phyloP scores from a whole-genome alignment of 2,329 filamentous ascomycete genomes.

The Fusarium nygamai region DNA sequence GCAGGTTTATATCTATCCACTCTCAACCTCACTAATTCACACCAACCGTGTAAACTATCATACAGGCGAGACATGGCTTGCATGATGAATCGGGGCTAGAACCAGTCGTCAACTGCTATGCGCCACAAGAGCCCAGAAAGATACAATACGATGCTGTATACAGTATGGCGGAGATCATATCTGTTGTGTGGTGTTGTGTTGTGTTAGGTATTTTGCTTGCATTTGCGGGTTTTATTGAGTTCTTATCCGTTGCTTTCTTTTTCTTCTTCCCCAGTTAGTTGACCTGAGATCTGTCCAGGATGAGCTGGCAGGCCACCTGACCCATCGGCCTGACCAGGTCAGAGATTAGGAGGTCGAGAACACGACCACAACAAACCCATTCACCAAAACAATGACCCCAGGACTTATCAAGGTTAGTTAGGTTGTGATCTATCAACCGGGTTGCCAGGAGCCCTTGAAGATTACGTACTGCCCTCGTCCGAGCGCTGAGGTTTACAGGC shows the following conservation, averaged over 20 bases:
- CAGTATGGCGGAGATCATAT: slow-evolving; percentile 11
- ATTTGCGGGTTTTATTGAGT: slow-evolving; percentile 13
- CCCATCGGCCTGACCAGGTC: slow-evolving; percentile 13
- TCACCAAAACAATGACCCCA: slow-evolving; percentile 12
- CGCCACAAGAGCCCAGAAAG: slow-evolving; percentile 25
- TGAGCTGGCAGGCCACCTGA: slow-evolving; percentile 15
- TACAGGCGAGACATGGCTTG: slow-evolving; percentile 40
- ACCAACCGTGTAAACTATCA: slow-evolving; percentile 12
- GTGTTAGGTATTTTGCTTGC: slow-evolving; percentile 1
- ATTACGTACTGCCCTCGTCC: slow-evolving; percentile 35
- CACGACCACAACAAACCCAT: slow-evolving; percentile 24
- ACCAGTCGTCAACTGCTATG: slow-evolving; percentile 23
- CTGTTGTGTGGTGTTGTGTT: neutral
- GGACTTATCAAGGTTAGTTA: neutral
- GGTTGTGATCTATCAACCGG: slow-evolving; percentile 16
- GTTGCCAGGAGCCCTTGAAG: slow-evolving; percentile 7
- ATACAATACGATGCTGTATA: slow-evolving; percentile 10
- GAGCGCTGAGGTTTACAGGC: slow-evolving; percentile 8
- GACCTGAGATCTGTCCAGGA: slow-evolving; percentile 38
- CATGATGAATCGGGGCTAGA: slow-evolving; percentile 32
- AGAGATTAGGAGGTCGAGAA: slow-evolving; percentile 34
- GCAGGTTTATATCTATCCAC: slow-evolving; percentile 1
- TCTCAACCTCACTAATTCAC: neutral
- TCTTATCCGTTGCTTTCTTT: neutral
- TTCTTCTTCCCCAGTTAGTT: slow-evolving; percentile 26